A percentile compares a stretch with the other conserved stretches of the same genome.
Conservation (phyloP, 257 asterid species). For the Nicotiana attenuata region DNA sequence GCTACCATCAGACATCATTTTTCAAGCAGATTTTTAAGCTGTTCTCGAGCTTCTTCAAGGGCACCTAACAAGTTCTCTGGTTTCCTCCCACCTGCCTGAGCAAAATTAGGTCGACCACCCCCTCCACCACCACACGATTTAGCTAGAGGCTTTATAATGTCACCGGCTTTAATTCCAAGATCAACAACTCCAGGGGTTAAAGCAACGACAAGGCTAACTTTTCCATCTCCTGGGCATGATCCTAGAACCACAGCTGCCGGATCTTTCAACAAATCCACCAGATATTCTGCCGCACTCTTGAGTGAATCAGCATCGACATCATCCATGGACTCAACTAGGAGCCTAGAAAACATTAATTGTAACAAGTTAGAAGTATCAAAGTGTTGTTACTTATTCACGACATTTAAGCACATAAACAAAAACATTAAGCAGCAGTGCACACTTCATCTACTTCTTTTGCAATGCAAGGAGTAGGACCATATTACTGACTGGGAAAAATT, state of each 20-base stretch:
- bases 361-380: background rate
- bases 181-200: slow-evolving; percentile 67
- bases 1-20: background rate
- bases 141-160: slow-evolving; percentile 78
- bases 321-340: slow-evolving; percentile 80
- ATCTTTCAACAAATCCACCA: slow-evolving; percentile 53
- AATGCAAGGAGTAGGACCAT: background rate
- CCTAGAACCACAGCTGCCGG: slow-evolving; percentile 90
- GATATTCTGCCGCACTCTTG: slow-evolving; percentile 76
- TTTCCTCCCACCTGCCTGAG: slow-evolving; percentile 95
- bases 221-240: slow-evolving; percentile 69
- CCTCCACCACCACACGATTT: slow-evolving; percentile 89
- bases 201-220: slow-evolving; percentile 77
- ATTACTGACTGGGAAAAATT: background rate
- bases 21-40: slow-evolving; percentile 38
- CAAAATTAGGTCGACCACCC: slow-evolving; percentile 86
- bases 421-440: background rate
- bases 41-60: slow-evolving; percentile 68
- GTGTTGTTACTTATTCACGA: background rate
- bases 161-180: slow-evolving; percentile 85
- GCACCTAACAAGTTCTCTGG: slow-evolving; percentile 71
- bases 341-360: slow-evolving; percentile 30
- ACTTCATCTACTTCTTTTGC: background rate
- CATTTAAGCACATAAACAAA: background rate
- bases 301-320: slow-evolving; percentile 74